These are phyloP conservation scores for Kodamaea plutei DNA, from an alignment of 1,139 yeast species.

Conservation along the genomic window DNA sequence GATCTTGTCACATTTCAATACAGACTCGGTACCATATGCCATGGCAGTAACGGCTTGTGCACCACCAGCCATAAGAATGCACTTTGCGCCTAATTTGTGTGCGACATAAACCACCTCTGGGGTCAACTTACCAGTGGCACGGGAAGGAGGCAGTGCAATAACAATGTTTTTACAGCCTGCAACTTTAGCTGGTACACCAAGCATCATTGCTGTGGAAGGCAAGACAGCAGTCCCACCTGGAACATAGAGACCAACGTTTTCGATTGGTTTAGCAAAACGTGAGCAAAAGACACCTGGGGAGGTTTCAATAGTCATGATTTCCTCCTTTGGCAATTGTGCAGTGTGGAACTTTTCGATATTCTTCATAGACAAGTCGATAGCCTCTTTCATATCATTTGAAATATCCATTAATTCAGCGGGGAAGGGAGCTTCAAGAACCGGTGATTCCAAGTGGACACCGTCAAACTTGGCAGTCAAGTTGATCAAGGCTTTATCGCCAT, in stretches of 20 bases:
- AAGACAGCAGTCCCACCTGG: slow-evolving; percentile 99
- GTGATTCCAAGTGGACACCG: slow-evolving; percentile 65
- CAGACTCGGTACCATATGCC: slow-evolving; percentile 95
- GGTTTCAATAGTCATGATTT: slow-evolving; percentile 82
- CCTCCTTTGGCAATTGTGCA: slow-evolving; percentile 75
- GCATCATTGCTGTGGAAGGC: slow-evolving; percentile 97
- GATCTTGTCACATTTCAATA: slow-evolving; percentile 92
- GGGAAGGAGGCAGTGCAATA: slow-evolving; percentile 96
- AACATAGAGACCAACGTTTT: slow-evolving; percentile 88
- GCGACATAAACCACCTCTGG: slow-evolving; percentile 99
- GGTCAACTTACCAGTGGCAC: slow-evolving; percentile 85
- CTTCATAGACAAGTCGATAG: slow-evolving; percentile 83
- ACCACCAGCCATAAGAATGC: slow-evolving; percentile 94
- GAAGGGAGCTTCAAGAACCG: slow-evolving; percentile 85
- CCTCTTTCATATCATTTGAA: slow-evolving; percentile 70
- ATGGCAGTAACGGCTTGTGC: slow-evolving; percentile 98
- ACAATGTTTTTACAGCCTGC: slow-evolving; percentile 94
- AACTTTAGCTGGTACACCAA: slow-evolving; percentile 98
- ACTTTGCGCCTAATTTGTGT: slow-evolving; percentile 85
- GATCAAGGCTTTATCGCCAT: slow-evolving; percentile 82
- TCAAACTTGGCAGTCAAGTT: slow-evolving; percentile 90
- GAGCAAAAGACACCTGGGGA: slow-evolving; percentile 92
- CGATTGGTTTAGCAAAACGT: slow-evolving; percentile 91
- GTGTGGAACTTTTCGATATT: slow-evolving; percentile 90
- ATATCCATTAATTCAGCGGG: slow-evolving; percentile 71